Base-by-base conservation (phyloP, 345 rosid genomes). In the Rhizophora mangle region DNA sequence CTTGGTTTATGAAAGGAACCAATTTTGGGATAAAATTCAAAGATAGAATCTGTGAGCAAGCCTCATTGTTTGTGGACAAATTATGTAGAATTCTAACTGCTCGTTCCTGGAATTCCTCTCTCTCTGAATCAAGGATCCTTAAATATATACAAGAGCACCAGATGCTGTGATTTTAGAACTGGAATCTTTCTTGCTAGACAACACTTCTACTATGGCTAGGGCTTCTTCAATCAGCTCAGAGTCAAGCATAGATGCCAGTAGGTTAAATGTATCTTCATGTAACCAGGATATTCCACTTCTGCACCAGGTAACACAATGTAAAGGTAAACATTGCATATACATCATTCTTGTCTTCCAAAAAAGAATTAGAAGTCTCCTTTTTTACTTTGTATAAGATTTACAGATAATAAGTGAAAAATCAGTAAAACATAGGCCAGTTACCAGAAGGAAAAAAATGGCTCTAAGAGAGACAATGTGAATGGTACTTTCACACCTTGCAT, bases 41-140 rank as follows among this genome's bases (percentile, higher is more conserved):
- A 71, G 84, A 73, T 15, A 80, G 80, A 71, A 89, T 74, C 24
- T 64, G 69, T 57, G 81, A 60, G 72, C 89, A 83, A 31, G 82
- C 74, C 27, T 82, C 89, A 32, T 24, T 52, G 78, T 72, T 80
- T 60, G 74, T 79, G 22, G 91, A 91, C 66, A 93, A 77, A 68
- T 86, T 85, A 49, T 53, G 69, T 71, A 93, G 84, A 62, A 78
- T 84, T 67, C 76, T 84, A 53, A 88, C 75, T 55, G 89, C 92
- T n/a, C 63, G 81, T 73, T 84, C 78, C 68, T 78, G 89, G 64
- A 81, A 68, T 60, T 75, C 82, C 49, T 72, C 69, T 63, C 71
- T 60, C 22, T 65, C 52, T 2, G 85, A 82, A 73, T 83, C 83
- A 0, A 81, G 88, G 39, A 86, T 79, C 65, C 77, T 81, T 65